Evolutionary conservation across 176 grass and related monocot genomes (phyloP).

Genomic region (Hyparrhenia diplandra): DNA sequence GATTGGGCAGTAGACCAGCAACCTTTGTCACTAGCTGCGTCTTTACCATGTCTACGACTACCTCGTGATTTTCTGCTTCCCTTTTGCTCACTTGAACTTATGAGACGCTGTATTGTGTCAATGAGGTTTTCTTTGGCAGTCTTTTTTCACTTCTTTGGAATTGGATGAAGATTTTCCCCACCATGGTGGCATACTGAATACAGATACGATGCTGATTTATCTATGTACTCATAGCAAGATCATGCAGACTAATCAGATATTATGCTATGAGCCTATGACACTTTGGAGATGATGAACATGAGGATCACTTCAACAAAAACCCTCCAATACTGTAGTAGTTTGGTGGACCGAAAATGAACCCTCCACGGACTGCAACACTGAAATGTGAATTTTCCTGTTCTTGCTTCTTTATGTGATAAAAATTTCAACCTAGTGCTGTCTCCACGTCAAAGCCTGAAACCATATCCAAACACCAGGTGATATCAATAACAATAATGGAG

Average conservation of each 20-base stretch:
- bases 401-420: background rate
- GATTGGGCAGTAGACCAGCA: slow-evolving; percentile 85
- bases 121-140: slow-evolving; percentile 87
- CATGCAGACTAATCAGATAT: too few species aligned
- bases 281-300: background rate
- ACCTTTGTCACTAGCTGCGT: slow-evolving; percentile 61
- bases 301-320: background rate
- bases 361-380: slow-evolving; percentile 3
- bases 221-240: too few species aligned
- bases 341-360: slow-evolving; percentile 1
- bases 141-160: slow-evolving; percentile 90
- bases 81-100: slow-evolving; percentile 84
- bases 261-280: slow-evolving; percentile 23
- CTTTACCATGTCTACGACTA: slow-evolving; percentile 44
- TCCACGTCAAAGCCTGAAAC: slow-evolving; percentile 31
- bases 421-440: background rate
- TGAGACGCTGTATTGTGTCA: slow-evolving; percentile 80
- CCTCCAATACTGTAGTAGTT: background rate
- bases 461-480: slow-evolving; percentile 1
- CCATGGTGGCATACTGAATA: slow-evolving; percentile 84
- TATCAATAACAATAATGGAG: slow-evolving; percentile 21
- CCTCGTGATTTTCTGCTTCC: slow-evolving; percentile 58
- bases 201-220: slow-evolving; percentile 18
- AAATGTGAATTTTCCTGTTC: background rate
- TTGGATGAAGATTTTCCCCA: slow-evolving; percentile 96